Evolutionary conservation across 108 stramenopile genomes (phyloP), one percentile per base, ranked within the genome.

Genomic region (Pseudonitzschia multiseries): DNA sequence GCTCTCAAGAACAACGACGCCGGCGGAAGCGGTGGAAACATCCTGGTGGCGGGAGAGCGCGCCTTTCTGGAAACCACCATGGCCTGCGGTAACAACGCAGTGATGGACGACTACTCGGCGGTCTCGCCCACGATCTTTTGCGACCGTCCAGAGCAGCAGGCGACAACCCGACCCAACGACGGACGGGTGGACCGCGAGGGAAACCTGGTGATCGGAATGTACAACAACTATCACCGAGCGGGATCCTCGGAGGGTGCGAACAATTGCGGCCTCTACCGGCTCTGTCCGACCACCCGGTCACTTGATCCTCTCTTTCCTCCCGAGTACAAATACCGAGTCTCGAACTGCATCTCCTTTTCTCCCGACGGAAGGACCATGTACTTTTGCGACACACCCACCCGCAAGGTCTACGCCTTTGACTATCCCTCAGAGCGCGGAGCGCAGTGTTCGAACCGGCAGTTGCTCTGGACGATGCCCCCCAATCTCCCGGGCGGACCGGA

Each of bases 301-400:
- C 22, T 83, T 4, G 53, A 77, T 32, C 74, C 71, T 61, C 78
- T 84, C 64, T 70, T 71, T 42, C 74, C 86, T 9, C 50, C 86
- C 32, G 83, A 83, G 33, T 84, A 85, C 61, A 69, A 70, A 52
- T 87, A 77, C 62, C 76, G 89, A 0, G 86, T 90, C 14, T 84
- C 84, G 14, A 90, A 90, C 50, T 86, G 89, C 60, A 85, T 87
- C 36, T 90, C 82, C 77, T 90, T 90, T 64, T 74, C 89, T 0
- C 60, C 63, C 20, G 77, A 85, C 62, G 82, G 84, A 4, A 70
- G 71, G 10, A 88, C 79, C 1, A 83, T 88, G 78, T 89, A 79
- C 63, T 85, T 85, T 69, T 80, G 81, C 59, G 87, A 89, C 60
- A 89, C 85, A 0, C 88, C 88, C 41, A 89, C 88, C 21, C 65